Evolutionary conservation across 495 filamentous ascomycete genomes (phyloP), one percentile per base, ranked within the genome.

Genomic region (Rostrohypoxylon terebratum): DNA sequence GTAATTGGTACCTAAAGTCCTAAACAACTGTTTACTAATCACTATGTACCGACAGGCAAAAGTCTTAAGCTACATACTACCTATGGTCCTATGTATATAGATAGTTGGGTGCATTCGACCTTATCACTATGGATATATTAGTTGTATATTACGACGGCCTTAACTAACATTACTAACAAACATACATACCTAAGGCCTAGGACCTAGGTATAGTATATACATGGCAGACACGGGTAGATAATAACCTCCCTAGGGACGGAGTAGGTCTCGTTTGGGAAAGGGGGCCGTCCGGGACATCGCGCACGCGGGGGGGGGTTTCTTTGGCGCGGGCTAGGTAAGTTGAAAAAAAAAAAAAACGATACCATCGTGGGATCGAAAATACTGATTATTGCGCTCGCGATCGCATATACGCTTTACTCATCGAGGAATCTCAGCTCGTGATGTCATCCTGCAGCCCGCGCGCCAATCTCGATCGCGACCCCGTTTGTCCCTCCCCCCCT

Each of bases 361-460:
- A 47, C 62, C 34, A 65, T 65, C 50, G 62, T 57, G 36, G 62
- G 48, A 65, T 21, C 13, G 45, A 9, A 25, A 18, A 6, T n/a
- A 34, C 40, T 21, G 31, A 59, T 42, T 59, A 51, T 31, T 48
- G 31, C 48, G 23, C 47, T 28, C 31, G 31, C 38, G 40, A 31
- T 14, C 36, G 40, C 53, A 9, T 47, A 16, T 18, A 34, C 50
- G n/a, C 40, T 45, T 57, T 18, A 25, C 42, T 11, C 44, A 42
- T 64, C 53, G 14, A 44, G 34, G 34, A 9, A 9, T 42, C 14
- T 42, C 11, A 45, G 16, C n/a, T 20, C 42, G 42, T 45, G 64
- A 73, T 65, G 71, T 73, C 71, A 73, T 69, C 57, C 38, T 59
- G 66, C 71, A 69, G 28, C 53, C 60, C 16, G 48, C 33, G 50